Conservation (phyloP, 768 basidiomycete species). For the Leucocoprinus sp. region DNA sequence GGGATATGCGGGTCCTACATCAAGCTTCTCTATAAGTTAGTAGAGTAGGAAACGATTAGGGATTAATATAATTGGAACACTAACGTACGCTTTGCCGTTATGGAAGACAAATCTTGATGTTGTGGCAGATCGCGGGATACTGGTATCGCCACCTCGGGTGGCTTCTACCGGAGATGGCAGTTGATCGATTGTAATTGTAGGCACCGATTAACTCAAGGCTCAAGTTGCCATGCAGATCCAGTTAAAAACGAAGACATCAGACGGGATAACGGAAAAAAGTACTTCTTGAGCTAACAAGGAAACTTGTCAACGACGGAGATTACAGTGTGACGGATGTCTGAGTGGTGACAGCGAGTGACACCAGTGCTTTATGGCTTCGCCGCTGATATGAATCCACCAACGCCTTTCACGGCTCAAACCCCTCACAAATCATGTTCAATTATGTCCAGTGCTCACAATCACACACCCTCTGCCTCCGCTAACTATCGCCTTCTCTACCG, state of each 20-base stretch:
- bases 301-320: too few species aligned
- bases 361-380: background rate
- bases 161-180: background rate
- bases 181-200: background rate
- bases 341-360: too few species aligned
- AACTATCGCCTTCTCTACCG: constrained; percentile 62
- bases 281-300: background rate
- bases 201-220: background rate
- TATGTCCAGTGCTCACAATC: background rate
- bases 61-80: too few species aligned
- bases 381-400: background rate
- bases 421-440: background rate
- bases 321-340: too few species aligned
- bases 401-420: background rate
- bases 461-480: constrained; percentile 9
- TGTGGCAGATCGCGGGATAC: too few species aligned
- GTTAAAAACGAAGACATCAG: background rate
- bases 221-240: background rate
- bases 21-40: constrained; percentile 5
- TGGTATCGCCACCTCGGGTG: too few species aligned
- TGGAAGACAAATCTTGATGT: too few species aligned
- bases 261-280: too few species aligned
- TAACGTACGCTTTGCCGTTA: background rate
- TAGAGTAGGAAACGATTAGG: too few species aligned
- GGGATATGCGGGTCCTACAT: constrained; percentile 4